Base-by-base conservation (phyloP, 179 eudicot species). In the Camellia oleifera region DNA sequence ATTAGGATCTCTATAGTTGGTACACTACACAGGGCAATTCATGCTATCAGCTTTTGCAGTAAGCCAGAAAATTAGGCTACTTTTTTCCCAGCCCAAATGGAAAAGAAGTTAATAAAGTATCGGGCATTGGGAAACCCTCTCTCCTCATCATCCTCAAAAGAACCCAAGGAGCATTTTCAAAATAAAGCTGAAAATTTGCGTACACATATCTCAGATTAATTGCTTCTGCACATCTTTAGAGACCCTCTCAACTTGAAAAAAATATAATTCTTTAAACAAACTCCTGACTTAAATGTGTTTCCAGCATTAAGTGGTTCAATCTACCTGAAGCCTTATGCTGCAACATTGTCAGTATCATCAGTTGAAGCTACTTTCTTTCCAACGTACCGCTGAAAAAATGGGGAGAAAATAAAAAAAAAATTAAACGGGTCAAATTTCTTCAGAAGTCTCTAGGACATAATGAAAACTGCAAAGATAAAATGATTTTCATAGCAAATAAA, bases 311-410 rank as follows among this genome's bases (percentile, higher is more conserved):
- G 42, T 46, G 9, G 53, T 76, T 65, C 56, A 69, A 57, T 79
- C 71, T 56, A 60, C 82, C 45, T 75, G 82, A 83, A 75, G 57
- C 20, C 68, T 80, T 65, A 80, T 20, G 79, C 80, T 26, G 54
- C 2, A 10, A 6, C 32, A 72, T 2, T 7, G 23, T 76, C 70
- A 54, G 87, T 72, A 17, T 82, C 81, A 74, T 89, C 90, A 53
- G 83, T 79, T 48, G 80, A 74, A 79, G 81, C 80, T 79, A 77
- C 67, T 78, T 67, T 86, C 89, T 81, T 89, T 54, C 83, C 72
- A 42, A 76, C 83, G 75, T 89, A 90, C 8, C 86, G 84, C 93
- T 88, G 82, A 64, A 60, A 45, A 42, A 68, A 40, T 14, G 26
- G 20, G 7, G 18, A 57, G 76, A 63, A 20, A 46, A 23, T 62